These are phyloP conservation scores for Globisporangium iwayamae DNA, from an alignment of 352 stramenopile species.

Conservation along the genomic window DNA sequence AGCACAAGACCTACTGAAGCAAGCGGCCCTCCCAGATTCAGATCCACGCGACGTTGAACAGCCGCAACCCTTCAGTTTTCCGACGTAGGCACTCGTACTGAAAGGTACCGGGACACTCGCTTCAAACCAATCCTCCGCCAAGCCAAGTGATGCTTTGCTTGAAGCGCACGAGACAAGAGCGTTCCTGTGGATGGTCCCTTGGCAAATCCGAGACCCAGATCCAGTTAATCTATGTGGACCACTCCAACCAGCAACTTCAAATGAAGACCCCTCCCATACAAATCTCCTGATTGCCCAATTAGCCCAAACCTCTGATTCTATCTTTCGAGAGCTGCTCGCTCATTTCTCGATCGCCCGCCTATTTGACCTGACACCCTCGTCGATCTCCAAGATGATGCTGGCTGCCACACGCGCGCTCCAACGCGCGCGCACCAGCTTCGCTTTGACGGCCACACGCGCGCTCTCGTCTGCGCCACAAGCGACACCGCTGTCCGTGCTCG, in stretches of 20 bases:
- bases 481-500: constrained; percentile 53
- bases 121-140: too few relatives aligned
- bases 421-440: neutral
- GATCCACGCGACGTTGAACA: neutral
- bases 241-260: neutral
- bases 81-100: too few relatives aligned
- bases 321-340: constrained; percentile 2
- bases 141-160: neutral
- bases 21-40: neutral
- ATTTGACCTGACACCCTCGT: neutral
- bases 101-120: too few relatives aligned
- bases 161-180: too few relatives aligned
- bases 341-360: neutral
- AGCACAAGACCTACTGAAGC: neutral
- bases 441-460: constrained; percentile 11
- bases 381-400: neutral
- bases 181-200: too few relatives aligned
- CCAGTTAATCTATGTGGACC: neutral
- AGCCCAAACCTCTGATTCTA: neutral
- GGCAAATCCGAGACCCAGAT: neutral
- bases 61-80: neutral
- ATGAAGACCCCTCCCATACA: neutral
- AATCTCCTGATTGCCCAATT: constrained; percentile 4
- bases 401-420: constrained; percentile 9
- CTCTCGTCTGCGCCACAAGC: constrained; percentile 18